Evolutionary conservation across 495 filamentous ascomycete genomes (phyloP), one percentile per base, ranked within the genome.

Genomic region (Aspergillus asperescens): DNA sequence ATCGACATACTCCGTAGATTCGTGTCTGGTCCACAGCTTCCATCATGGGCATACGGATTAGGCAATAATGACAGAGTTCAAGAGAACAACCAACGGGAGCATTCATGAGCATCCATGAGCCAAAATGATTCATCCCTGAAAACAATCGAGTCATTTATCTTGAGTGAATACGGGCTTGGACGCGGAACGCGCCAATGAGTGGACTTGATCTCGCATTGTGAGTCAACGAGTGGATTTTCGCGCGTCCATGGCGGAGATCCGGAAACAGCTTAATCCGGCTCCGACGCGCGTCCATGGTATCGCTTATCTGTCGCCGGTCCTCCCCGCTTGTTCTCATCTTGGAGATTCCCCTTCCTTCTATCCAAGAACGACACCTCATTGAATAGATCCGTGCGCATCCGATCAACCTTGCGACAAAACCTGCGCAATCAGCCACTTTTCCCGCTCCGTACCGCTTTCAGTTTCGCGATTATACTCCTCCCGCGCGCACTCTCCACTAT

Each of bases 401-500:
- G 22, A 18, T n/a, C 9, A 5, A 42, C 35, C 25, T 27, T 40
- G 38, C 46, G 28, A 44, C 38, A 19, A 24, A 16, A 1, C 34
- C 29, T 42, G 5, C 37, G 46, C 48, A 46, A 27, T n/a, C 25
- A 37, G 38, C 23, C 38, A 28, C 16, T n/a, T 9, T 37, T 23
- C 13, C 51, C 22, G 37, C 34, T 32, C 3, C 16, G 15, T 27
- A 8, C n/a, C 16, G 16, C 10, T 24, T n/a, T 29, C 22, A 12
- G 18, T 44, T 25, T 29, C 38, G 18, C 13, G 16, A 12, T 42
- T 25, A 23, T 47, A 13, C 40, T 18, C 18, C 27, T 31, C 20
- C 22, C 15, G 34, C 34, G 13, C 18, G 25, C 24, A n/a, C n/a
- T n/a, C 38, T 48, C 25, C 59, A 59, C 28, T 13, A 75, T 75